phyloP scores from a whole-genome alignment of 129 eudicot genomes.

The Centrapalus pauciflorus region DNA sequence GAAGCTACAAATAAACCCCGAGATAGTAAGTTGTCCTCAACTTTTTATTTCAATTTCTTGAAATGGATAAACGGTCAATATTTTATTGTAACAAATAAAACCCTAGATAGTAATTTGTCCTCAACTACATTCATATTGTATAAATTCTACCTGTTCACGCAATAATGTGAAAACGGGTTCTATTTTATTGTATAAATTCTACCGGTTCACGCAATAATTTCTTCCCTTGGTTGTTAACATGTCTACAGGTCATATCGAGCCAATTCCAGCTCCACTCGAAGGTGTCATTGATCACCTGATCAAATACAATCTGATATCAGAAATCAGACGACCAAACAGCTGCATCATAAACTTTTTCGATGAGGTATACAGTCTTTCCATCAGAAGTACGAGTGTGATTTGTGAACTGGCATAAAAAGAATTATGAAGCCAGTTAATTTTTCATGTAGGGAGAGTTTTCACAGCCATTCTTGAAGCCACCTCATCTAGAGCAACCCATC shows the following conservation, averaged over 20 bases:
- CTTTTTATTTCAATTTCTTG: not conserved
- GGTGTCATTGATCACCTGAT: slow-evolving; percentile 72
- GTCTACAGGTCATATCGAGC: slow-evolving; percentile 67
- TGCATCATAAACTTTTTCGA: slow-evolving; percentile 93
- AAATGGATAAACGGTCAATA: not conserved
- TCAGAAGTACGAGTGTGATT: not conserved
- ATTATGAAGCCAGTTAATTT: not conserved
- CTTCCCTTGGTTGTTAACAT: not conserved
- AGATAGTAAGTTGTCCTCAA: slow-evolving; percentile 40
- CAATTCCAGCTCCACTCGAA: slow-evolving; percentile 81
- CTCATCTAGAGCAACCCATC: slow-evolving; percentile 90
- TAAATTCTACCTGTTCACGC: too few species aligned
- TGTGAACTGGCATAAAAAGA: not conserved
- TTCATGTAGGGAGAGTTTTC: slow-evolving; percentile 78
- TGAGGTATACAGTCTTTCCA: slow-evolving; percentile 46
- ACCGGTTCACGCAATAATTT: too few species aligned
- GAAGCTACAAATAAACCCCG: slow-evolving; percentile 37
- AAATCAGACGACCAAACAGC: slow-evolving; percentile 79
- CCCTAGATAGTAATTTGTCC: too few species aligned
- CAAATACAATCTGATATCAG: slow-evolving; percentile 72
- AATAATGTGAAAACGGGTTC: too few species aligned
- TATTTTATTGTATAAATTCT: too few species aligned
- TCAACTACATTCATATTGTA: too few species aligned
- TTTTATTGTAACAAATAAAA: too few species aligned
- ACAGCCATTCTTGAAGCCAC: slow-evolving; percentile 92